Percentiles rank a stretch among this genome's conserved stretches.
Conservation (phyloP, 1,284 basidiomycete genomes). For the Austroboletus novae-zelandiae region DNA sequence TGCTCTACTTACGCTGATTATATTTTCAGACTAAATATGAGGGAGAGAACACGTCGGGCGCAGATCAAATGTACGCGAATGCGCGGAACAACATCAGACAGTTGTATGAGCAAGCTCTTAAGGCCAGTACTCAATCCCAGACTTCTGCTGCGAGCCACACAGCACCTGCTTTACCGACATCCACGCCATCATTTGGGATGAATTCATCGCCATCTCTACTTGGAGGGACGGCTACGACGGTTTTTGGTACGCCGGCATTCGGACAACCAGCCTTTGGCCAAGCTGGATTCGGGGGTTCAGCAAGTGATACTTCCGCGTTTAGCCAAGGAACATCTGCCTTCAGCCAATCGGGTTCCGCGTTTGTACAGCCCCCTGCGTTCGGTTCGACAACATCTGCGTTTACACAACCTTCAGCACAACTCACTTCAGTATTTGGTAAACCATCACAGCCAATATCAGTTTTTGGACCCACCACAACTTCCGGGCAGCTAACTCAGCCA, state of each 20-base stretch:
- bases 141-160: conserved; percentile 2
- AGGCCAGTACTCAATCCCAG: conserved; percentile 22
- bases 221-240: conserved; percentile 29
- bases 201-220: conserved; percentile 30
- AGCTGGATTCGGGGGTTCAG: conserved; percentile 31
- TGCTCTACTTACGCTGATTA: conserved; percentile 2
- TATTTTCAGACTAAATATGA: conserved; percentile 55
- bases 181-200: conserved; percentile 19
- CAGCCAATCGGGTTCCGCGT: conserved; percentile 26
- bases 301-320: conserved; percentile 32
- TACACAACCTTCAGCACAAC: conserved; percentile 29
- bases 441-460: conserved; percentile 28
- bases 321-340: conserved; percentile 38
- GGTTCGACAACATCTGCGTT: conserved; percentile 38
- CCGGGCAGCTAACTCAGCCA: not conserved
- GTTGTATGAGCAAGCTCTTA: conserved; percentile 52
- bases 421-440: conserved; percentile 36
- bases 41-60: conserved; percentile 39
- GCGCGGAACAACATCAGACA: conserved; percentile 49
- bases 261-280: conserved; percentile 37
- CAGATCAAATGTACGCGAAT: conserved; percentile 42
- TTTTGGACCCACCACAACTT: conserved; percentile 26
- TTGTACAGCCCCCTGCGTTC: conserved; percentile 44
- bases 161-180: conserved; percentile 27
- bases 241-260: conserved; percentile 39